These are phyloP conservation scores for Tricholoma terreum DNA, from an alignment of 768 basidiomycete species.

Conservation along the genomic window DNA sequence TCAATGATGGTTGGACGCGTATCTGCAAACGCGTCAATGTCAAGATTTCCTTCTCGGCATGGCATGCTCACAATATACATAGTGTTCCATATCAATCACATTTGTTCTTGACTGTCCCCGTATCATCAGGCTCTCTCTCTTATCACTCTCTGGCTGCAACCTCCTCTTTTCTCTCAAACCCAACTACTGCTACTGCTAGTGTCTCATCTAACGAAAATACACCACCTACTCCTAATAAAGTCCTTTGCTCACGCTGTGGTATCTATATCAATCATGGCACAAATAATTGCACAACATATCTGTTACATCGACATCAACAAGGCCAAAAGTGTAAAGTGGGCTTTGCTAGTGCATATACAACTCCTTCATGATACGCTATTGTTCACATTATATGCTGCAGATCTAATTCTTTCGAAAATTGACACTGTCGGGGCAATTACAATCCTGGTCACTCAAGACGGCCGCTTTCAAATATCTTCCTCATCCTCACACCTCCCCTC, in stretches of 20 bases:
- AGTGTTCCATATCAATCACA: neutral
- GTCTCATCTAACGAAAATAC: neutral
- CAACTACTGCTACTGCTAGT: neutral
- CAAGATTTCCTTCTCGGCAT: neutral
- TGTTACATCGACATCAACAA: too few species aligned
- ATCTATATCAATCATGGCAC: too few species aligned
- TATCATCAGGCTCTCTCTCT: neutral
- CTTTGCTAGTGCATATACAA: too few species aligned
- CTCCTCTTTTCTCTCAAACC: neutral
- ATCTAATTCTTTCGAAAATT: too few species aligned
- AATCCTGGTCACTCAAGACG: too few species aligned
- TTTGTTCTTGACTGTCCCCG: neutral
- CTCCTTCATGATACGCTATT: too few species aligned
- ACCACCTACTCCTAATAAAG: neutral
- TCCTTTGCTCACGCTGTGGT: neutral
- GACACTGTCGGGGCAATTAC: too few species aligned
- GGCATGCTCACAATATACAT: neutral
- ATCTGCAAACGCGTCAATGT: neutral
- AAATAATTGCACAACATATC: too few species aligned
- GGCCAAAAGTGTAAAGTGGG: too few species aligned
- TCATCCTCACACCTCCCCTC: too few species aligned
- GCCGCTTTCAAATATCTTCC: too few species aligned
- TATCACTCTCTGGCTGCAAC: neutral
- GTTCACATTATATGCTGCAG: too few species aligned
- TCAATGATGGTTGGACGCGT: neutral